Evolutionary conservation across 1,284 basidiomycete genomes (phyloP).

Genomic region (Cryptococcus floricola): DNA sequence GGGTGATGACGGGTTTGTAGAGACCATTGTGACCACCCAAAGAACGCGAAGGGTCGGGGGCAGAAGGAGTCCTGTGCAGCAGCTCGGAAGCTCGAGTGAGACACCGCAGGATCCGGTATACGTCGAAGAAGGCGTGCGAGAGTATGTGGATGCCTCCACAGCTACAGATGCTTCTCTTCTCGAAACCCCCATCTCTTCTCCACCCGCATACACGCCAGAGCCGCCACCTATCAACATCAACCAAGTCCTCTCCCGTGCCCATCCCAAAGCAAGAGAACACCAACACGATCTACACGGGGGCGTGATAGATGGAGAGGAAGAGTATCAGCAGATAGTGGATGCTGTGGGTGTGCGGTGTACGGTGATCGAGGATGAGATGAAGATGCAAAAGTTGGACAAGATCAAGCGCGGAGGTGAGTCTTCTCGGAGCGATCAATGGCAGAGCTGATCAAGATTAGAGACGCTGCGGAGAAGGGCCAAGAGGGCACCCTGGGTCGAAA

Average conservation of each 20-base stretch:
- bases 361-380: constrained; percentile 29
- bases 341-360: constrained; percentile 32
- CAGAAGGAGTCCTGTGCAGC: not conserved
- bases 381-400: constrained; percentile 10
- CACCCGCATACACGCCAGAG: constrained; percentile 37
- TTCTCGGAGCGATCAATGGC: not conserved
- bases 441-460: not conserved
- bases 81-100: not conserved
- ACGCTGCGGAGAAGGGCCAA: not conserved
- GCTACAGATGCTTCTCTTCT: constrained; percentile 12
- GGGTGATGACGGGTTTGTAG: constrained; percentile 51
- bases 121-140: constrained; percentile 24
- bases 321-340: constrained; percentile 30
- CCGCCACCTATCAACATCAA: constrained; percentile 27
- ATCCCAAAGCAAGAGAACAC: constrained; percentile 19
- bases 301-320: constrained; percentile 20
- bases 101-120: constrained; percentile 7
- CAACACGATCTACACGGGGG: not conserved
- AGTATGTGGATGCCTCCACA: constrained; percentile 31
- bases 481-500: constrained; percentile 4
- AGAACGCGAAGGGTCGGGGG: constrained; percentile 32
- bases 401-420: constrained; percentile 22
- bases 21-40: constrained; percentile 49
- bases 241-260: constrained; percentile 28
- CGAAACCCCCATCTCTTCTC: constrained; percentile 12